Evolutionary conservation across 345 rosid genomes (phyloP).

Genomic region (Eucalyptus melliodora): DNA sequence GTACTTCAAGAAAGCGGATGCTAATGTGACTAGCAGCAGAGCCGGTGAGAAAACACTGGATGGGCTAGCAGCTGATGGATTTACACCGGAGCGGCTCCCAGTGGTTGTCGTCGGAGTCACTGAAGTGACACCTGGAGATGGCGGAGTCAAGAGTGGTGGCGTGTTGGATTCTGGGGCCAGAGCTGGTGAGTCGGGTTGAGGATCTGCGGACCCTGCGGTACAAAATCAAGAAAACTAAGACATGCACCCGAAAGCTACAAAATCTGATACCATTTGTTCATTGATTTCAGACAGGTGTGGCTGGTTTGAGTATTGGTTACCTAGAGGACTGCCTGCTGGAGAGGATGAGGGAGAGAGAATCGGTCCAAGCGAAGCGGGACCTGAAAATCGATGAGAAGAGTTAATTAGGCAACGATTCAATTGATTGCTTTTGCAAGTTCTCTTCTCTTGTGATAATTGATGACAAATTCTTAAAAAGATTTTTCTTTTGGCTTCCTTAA

Average conservation of each 20-base stretch:
- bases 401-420: neutral
- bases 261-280: neutral
- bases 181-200: conserved; percentile 45
- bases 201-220: conserved; percentile 26
- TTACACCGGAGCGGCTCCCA: conserved; percentile 41
- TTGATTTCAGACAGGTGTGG: neutral
- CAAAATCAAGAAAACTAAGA: neutral
- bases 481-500: neutral
- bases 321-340: conserved; percentile 28
- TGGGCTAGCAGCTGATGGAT: conserved; percentile 41
- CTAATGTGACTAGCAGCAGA: conserved; percentile 28
- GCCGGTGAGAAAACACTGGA: conserved; percentile 24
- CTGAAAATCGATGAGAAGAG: conserved; percentile 5
- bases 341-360: conserved; percentile 28
- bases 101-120: conserved; percentile 26
- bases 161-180: conserved; percentile 49
- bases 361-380: conserved; percentile 44
- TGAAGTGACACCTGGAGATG: conserved; percentile 6
- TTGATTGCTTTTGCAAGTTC: neutral
- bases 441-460: neutral
- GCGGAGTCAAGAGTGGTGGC: conserved; percentile 37
- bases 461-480: neutral
- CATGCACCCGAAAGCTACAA: neutral
- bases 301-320: conserved; percentile 1
- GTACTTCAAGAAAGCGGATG: conserved; percentile 21